Evolutionary conservation across 805 yeast genomes (phyloP), one percentile per base, ranked within the genome.

Genomic region (Lachancea dasiensis): DNA sequence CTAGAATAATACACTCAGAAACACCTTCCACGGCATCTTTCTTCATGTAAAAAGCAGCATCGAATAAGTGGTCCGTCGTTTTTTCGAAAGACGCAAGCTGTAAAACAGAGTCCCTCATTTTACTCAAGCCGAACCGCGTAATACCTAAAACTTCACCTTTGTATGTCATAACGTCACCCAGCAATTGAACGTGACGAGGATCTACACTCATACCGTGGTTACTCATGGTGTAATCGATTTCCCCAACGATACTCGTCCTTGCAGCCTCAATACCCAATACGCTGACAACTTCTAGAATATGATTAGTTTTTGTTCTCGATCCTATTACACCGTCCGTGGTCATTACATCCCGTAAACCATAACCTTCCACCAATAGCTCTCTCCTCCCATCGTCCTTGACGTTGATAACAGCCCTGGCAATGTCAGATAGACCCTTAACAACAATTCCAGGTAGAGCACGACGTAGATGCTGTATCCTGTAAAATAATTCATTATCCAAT

Each of bases 121-220:
- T 92, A 53, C 96, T 90, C 50, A 92, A 71, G 50, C 99, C 99
- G 55, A 92, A 92, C 67, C 99, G 77, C 2, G 99, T 92, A 58
- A 92, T 92, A 63, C 99, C 98, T 50, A 94, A 72, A 9, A 92
- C 95, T 60, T 92, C 98, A 43, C 99, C 99, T 66, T 92, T 92
- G 63, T 86, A 92, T 0, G 97, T 86, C 99, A 92, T 92, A 34
- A 92, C 97, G 63, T 92, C 99, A 48, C 98, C 98, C 47, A 92
- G 68, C 32, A 92, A 69, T 67, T 92, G 97, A 60, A 94, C 89
- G 63, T 92, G 99, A 71, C 99, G 95, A 44, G 97, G 98, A 71
- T 92, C 99, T 34, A 92, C 97, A 61, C 95, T 86, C 98, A 92
- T 92, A 65, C 99, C 99, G 70, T 92, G 98, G 64, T 87, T 86